phyloP scores from a whole-genome alignment of 768 basidiomycete genomes.

The Boletus rex-veris region DNA sequence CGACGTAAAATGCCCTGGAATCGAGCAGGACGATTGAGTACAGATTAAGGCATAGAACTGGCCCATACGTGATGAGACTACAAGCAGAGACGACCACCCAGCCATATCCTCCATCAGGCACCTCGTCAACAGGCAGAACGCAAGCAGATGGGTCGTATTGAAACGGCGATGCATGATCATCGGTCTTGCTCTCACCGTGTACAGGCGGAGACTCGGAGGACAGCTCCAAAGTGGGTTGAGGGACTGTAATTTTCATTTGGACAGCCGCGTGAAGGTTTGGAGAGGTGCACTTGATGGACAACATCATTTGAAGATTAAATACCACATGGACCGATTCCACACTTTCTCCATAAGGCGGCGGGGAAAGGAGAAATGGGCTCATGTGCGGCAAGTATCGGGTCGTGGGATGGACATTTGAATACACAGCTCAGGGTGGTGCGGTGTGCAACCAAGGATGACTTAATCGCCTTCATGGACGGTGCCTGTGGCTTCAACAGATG shows the following conservation, averaged over 20 bases:
- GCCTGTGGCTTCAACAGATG: too few relatives aligned
- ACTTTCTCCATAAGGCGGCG: not conserved
- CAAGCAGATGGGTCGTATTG: not conserved
- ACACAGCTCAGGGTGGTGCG: too few relatives aligned
- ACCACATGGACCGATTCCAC: too few relatives aligned
- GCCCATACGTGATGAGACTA: constrained; percentile 24
- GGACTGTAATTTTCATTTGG: not conserved
- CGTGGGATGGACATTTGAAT: not conserved
- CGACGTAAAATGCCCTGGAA: constrained; percentile 26
- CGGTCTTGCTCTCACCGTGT: not conserved
- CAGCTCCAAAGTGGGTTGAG: not conserved
- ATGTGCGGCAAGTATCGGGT: not conserved
- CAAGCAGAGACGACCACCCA: constrained; percentile 33
- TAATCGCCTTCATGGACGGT: too few relatives aligned
- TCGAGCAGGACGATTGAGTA: not conserved
- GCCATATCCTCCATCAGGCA: constrained; percentile 33
- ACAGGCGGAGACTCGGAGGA: not conserved
- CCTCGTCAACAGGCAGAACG: constrained; percentile 4
- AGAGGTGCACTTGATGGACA: not conserved
- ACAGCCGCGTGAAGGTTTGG: too few relatives aligned
- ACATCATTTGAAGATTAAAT: not conserved
- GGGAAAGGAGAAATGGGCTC: not conserved
- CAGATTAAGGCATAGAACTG: not conserved
- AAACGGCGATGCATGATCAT: not conserved
- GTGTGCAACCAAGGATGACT: not conserved